phyloP scores from a whole-genome alignment of 176 grass and related monocot genomes.

The Ensete ventricosum region DNA sequence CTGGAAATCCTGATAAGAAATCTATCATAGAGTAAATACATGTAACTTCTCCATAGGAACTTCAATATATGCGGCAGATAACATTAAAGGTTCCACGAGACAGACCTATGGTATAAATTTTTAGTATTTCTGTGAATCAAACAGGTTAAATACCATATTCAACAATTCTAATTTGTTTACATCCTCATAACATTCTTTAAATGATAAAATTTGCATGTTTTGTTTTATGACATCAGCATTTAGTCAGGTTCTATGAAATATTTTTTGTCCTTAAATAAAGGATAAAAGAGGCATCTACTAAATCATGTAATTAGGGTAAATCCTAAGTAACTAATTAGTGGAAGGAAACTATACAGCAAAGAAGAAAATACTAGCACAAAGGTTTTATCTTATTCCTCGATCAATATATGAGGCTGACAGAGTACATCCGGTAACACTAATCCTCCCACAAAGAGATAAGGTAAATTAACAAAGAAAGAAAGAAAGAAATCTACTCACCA shows the following conservation, averaged over 20 bases:
- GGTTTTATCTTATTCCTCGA: neutral
- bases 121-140: too few relatives aligned
- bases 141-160: too few relatives aligned
- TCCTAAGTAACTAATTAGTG: neutral
- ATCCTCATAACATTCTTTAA: neutral
- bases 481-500: constrained; percentile 33
- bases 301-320: neutral
- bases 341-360: neutral
- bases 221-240: neutral
- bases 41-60: neutral
- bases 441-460: neutral
- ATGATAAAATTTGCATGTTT: neutral
- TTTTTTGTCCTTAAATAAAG: neutral
- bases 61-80: neutral
- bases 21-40: neutral
- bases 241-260: neutral
- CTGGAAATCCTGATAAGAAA: neutral
- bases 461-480: neutral
- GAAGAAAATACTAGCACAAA: neutral
- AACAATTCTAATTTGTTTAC: neutral
- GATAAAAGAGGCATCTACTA: neutral
- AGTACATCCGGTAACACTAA: neutral
- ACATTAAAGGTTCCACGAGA: neutral
- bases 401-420: neutral
- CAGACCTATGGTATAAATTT: neutral